A percentile compares a stretch with the other conserved stretches of the same genome.
Evolutionary conservation across 192 early-diverging fungal genomes (phyloP).

Genomic region (Haplosporangium gracile): DNA sequence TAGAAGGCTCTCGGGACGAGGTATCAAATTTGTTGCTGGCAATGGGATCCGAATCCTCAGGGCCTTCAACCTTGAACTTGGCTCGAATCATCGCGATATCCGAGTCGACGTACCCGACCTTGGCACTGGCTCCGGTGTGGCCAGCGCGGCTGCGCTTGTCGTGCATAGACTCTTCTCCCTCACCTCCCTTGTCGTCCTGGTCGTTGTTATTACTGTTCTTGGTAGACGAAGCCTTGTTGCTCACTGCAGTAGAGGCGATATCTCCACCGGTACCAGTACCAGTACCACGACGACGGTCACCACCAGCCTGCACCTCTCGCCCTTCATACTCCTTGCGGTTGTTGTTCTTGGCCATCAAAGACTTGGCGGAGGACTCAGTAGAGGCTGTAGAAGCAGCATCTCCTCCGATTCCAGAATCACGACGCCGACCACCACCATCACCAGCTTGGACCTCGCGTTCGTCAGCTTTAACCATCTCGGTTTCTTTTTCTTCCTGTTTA

Average conservation of each 20-base stretch:
- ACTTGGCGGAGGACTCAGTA: neutral
- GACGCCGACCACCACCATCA: neutral
- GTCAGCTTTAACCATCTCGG: slow-evolving; percentile 7
- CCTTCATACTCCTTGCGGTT: neutral
- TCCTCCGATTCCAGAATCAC: neutral
- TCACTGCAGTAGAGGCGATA: neutral
- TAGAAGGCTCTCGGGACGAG: no score
- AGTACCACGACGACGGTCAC: neutral
- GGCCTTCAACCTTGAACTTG: slow-evolving; percentile 7
- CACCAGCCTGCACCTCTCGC: neutral
- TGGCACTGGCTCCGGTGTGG: slow-evolving; percentile 4
- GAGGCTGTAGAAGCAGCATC: neutral
- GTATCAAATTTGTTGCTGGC: no score
- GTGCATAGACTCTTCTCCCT: neutral
- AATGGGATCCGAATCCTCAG: neutral
- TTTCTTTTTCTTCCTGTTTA: neutral
- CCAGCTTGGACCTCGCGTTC: neutral
- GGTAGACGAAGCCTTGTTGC: neutral
- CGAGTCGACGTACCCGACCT: slow-evolving; percentile 3
- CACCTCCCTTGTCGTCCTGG: neutral
- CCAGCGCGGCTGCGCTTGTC: slow-evolving; percentile 5
- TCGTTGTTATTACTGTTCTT: neutral
- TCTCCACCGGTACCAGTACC: neutral
- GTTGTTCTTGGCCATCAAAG: neutral
- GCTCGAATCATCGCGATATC: slow-evolving; percentile 11